Conservation (phyloP, 2,329 filamentous ascomycete species). For the Exophiala sideris region DNA sequence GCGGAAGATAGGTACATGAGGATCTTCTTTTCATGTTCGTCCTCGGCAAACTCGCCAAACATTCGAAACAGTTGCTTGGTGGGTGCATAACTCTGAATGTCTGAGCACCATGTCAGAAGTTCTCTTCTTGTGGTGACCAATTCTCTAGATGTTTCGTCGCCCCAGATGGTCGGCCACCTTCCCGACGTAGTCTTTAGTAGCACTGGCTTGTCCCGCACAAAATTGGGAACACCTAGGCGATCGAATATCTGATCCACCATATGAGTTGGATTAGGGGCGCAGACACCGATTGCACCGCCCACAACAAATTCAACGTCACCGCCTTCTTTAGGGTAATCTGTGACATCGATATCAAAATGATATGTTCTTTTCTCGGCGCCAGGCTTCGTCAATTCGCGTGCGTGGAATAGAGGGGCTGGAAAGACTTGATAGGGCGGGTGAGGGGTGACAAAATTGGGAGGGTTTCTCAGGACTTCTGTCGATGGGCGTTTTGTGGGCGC, state of each 20-base stretch:
- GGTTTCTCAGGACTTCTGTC: slow-evolving; percentile 50
- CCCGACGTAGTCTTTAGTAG: slow-evolving; percentile 74
- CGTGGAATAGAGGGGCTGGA: slow-evolving; percentile 78
- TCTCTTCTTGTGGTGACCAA: slow-evolving; percentile 87
- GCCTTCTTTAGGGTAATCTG: slow-evolving; percentile 81
- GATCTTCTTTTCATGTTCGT: slow-evolving; percentile 82
- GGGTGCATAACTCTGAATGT: slow-evolving; percentile 88
- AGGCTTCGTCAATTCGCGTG: slow-evolving; percentile 78
- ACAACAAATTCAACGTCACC: slow-evolving; percentile 89
- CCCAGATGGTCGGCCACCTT: slow-evolving; percentile 97
- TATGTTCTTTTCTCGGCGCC: slow-evolving; percentile 96
- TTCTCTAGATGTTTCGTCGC: slow-evolving; percentile 78
- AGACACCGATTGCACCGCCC: slow-evolving; percentile 89
- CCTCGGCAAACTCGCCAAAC: slow-evolving; percentile 77
- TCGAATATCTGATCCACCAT: slow-evolving; percentile 83
- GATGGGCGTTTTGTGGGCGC: slow-evolving; percentile 4
- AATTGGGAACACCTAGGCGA: slow-evolving; percentile 73
- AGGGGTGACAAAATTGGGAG: slow-evolving; percentile 86
- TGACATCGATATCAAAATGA: slow-evolving; percentile 95
- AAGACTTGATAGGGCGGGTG: slow-evolving; percentile 92
- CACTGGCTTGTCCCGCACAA: slow-evolving; percentile 78
- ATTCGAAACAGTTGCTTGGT: slow-evolving; percentile 83
- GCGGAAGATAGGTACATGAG: slow-evolving; percentile 80
- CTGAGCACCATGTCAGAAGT: slow-evolving; percentile 91
- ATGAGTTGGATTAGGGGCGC: slow-evolving; percentile 75